Conservation (phyloP, 2,329 filamentous ascomycete species). For the Hymenoscyphus scutula region DNA sequence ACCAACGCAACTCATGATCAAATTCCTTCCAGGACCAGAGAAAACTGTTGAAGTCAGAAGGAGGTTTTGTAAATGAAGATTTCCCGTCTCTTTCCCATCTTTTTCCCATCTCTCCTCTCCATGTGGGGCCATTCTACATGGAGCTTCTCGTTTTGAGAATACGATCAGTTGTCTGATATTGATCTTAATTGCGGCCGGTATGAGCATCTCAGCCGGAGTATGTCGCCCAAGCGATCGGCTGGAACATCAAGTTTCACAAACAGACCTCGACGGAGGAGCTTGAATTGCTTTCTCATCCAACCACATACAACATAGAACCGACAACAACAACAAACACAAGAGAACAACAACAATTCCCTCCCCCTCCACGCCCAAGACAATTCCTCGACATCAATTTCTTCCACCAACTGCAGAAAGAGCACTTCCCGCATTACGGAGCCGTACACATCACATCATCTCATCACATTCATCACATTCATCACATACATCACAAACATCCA, state of each 20-base stretch:
- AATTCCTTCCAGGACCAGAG: background rate
- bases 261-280: background rate
- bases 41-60: slow-evolving; percentile 1
- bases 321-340: background rate
- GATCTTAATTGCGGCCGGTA: background rate
- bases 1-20: background rate
- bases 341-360: background rate
- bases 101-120: background rate
- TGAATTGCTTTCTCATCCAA: background rate
- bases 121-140: slow-evolving; percentile 3
- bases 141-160: background rate
- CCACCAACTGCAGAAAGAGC: background rate
- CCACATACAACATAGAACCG: background rate
- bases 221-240: slow-evolving; percentile 1
- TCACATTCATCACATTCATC: background rate
- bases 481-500: background rate
- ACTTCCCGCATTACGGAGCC: too few species aligned
- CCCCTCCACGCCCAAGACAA: background rate
- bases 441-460: background rate
- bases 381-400: background rate
- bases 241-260: background rate
- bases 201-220: slow-evolving; percentile 4
- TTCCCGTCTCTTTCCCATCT: background rate
- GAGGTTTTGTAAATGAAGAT: background rate
- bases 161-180: background rate